phyloP scores from a whole-genome alignment of 768 basidiomycete species.

The Lactifluus hygrophoroides region DNA sequence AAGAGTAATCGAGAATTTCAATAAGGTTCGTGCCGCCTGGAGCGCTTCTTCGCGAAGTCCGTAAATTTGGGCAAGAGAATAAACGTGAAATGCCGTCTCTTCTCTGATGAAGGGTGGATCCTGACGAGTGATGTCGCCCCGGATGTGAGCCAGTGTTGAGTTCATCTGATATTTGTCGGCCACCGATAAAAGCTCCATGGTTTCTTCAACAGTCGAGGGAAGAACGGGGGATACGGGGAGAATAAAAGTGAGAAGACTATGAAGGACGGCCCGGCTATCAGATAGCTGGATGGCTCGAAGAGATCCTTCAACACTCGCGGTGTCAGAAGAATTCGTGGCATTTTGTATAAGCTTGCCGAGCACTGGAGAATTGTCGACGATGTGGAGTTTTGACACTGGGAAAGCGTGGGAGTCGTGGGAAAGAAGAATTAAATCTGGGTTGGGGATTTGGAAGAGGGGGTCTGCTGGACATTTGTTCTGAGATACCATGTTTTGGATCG shows the following conservation, averaged over 20 bases:
- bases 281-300: not conserved
- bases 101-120: not conserved
- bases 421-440: not conserved
- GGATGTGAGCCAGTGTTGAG: not conserved
- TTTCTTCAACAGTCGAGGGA: no score
- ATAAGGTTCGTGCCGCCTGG: not conserved
- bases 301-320: not conserved
- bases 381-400: not conserved
- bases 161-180: slow-evolving; percentile 1
- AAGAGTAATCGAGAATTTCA: not conserved
- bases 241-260: not conserved
- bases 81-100: not conserved
- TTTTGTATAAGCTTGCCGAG: not conserved
- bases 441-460: not conserved
- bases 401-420: not conserved
- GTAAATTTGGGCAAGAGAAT: no score
- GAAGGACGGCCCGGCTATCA: not conserved
- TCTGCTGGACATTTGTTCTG: not conserved
- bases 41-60: no score
- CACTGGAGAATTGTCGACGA: not conserved
- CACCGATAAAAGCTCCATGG: not conserved
- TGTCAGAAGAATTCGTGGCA: not conserved
- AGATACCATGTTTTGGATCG: not conserved
- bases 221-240: no score
- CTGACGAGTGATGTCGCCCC: not conserved